Base-by-base conservation (phyloP, 352 stramenopile genomes). In the Phytophthora foliorum region DNA sequence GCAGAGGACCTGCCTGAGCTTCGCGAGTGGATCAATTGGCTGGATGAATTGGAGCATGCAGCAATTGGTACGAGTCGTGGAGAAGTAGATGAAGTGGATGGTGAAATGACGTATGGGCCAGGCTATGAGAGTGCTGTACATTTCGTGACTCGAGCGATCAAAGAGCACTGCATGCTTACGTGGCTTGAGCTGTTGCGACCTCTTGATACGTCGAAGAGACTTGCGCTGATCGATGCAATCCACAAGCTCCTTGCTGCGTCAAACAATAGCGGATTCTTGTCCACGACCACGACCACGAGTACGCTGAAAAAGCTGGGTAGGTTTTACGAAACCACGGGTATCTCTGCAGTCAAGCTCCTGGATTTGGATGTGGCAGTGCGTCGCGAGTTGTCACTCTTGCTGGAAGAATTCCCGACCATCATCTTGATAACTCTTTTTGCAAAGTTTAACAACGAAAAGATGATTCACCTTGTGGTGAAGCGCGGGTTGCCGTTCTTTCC, bases 341-440 rank as follows among this genome's bases (percentile, higher is more conserved):
- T 80, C 4, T 49, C 76, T 7, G 64, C 82, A 2, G 49, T 46
- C 14, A 83, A 70, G 29, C 63, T 86, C 7, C 57, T 92, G 27
- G 79, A 82, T 25, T 41, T 92, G 1, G 77, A 84, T 29, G 51
- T 57, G 1, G 44, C 62, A 0, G 69, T 90, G 38, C 65, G 52
- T 3, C 21, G 39, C 0, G 54, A 80, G 21, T 49, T 89, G 5
- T 32, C 76, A 0, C 25, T 78, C 25, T 34, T 92, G 0, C 52
- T 92, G 6, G 54, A 74, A 25, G 80, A 87, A 49, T 89, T 90
- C 32, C 78, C 84, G 0, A 83, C 75, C 4, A 79, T 84, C 29
- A 79, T 82, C 19, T 66, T 84, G 32, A 75, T 86, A 31, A 84
- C 72, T 17, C 22, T 91, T 0, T 78, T 88, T 16, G 38, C 62